These are phyloP conservation scores for Penicillium macrosclerotiorum DNA, from an alignment of 495 filamentous ascomycete genomes.

Conservation along the genomic window DNA sequence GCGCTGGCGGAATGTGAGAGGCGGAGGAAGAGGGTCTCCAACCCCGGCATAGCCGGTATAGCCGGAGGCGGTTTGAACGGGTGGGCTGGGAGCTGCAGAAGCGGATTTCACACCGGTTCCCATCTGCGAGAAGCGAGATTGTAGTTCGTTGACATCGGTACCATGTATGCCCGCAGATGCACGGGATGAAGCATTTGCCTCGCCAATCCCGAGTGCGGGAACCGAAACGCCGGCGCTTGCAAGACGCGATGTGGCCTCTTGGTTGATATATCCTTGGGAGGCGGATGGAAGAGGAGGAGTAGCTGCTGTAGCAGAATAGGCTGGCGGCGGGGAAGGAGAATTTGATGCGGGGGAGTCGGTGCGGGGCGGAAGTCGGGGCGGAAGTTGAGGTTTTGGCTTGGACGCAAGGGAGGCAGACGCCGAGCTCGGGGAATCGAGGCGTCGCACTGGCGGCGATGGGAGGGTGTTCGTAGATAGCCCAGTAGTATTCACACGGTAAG, in stretches of 20 bases:
- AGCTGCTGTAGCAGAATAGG: constrained; percentile 43
- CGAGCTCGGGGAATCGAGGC: constrained; percentile 46
- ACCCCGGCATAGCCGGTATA: constrained; percentile 39
- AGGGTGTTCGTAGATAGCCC: constrained; percentile 66
- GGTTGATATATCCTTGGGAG: constrained; percentile 57
- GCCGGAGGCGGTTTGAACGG: constrained; percentile 56
- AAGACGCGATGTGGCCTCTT: constrained; percentile 64
- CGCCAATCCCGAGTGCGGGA: constrained; percentile 73
- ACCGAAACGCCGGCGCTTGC: constrained; percentile 78
- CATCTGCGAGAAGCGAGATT: constrained; percentile 65
- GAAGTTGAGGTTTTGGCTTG: constrained; percentile 51
- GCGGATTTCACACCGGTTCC: constrained; percentile 27
- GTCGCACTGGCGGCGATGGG: constrained; percentile 65
- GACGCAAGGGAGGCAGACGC: constrained; percentile 22
- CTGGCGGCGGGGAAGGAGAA: constrained; percentile 51
- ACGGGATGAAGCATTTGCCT: constrained; percentile 8
- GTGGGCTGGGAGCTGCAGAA: constrained; percentile 26
- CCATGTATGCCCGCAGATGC: not conserved
- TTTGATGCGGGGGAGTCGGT: constrained; percentile 45
- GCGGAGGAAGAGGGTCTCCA: constrained; percentile 6
- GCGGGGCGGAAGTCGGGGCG: constrained; percentile 75
- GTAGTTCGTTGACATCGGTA: constrained; percentile 61
- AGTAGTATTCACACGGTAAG: constrained; percentile 69
- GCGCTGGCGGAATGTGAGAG: constrained; percentile 55
- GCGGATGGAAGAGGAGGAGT: too few relatives aligned